Evolutionary conservation across 495 filamentous ascomycete genomes (phyloP).

Genomic region (Lineolata rhizophorae): DNA sequence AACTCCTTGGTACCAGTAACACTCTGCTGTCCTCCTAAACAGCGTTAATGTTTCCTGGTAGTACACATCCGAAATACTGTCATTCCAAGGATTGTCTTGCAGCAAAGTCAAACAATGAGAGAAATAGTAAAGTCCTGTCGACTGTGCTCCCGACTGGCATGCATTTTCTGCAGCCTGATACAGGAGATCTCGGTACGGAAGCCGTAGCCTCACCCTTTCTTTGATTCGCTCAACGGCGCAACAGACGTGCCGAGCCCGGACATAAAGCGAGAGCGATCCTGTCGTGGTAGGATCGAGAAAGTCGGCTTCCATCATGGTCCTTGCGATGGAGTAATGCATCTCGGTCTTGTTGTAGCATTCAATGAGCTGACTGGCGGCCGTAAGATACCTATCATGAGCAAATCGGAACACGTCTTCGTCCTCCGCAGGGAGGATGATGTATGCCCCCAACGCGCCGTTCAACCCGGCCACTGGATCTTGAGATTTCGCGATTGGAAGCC

Average conservation of each 20-base stretch:
- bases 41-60: conserved; percentile 70
- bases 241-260: conserved; percentile 54
- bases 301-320: conserved; percentile 51
- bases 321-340: conserved; percentile 78
- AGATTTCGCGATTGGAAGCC: conserved; percentile 9
- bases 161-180: conserved; percentile 56
- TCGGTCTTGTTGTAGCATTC: conserved; percentile 34
- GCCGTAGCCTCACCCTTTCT: conserved; percentile 30
- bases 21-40: conserved; percentile 57
- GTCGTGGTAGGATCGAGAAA: conserved; percentile 18
- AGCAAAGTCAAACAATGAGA: conserved; percentile 52
- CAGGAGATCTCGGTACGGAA: conserved; percentile 47
- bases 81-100: conserved; percentile 58
- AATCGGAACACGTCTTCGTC: conserved; percentile 62
- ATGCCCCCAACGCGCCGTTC: conserved; percentile 56
- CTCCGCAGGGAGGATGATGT: conserved; percentile 49
- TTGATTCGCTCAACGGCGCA: conserved; percentile 51
- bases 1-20: conserved; percentile 52
- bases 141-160: conserved; percentile 55
- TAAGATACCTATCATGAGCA: conserved; percentile 62
- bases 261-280: conserved; percentile 27
- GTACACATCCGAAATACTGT: conserved; percentile 42
- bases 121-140: conserved; percentile 60
- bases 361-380: conserved; percentile 16
- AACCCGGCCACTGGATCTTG: conserved; percentile 47